A percentile compares a stretch with the other conserved stretches of the same genome.
These are phyloP conservation scores for Talaromyces sp. DNA, from an alignment of 2,329 filamentous ascomycete genomes.

Conservation along the genomic window DNA sequence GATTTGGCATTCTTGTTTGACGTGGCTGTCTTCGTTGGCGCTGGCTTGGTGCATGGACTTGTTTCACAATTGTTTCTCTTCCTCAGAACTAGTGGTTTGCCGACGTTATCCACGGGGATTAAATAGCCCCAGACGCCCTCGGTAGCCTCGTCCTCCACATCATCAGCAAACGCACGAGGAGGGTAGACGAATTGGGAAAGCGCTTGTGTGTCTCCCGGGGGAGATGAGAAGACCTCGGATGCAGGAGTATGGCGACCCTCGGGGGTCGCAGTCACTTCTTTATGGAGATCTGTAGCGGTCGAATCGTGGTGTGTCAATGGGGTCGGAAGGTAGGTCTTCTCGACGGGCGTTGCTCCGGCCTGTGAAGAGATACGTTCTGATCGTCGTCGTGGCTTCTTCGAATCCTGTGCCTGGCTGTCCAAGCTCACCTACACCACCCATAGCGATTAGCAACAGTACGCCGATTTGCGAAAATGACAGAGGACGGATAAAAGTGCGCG, in stretches of 20 bases:
- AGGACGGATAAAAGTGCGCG: constrained; percentile 22
- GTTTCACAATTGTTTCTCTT: constrained; percentile 61
- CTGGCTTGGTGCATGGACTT: constrained; percentile 34
- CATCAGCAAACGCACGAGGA: constrained; percentile 66
- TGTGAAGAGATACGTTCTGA: constrained; percentile 66
- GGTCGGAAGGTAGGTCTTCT: constrained; percentile 69
- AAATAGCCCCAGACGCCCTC: constrained; percentile 97
- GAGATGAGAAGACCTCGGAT: constrained; percentile 51
- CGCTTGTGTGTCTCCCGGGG: constrained; percentile 70
- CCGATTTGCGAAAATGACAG: constrained; percentile 13
- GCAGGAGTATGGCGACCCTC: constrained; percentile 47
- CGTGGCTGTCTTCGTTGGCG: constrained; percentile 32
- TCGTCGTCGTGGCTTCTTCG: constrained; percentile 79
- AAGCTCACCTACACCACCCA: constrained; percentile 54
- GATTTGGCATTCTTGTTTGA: constrained; percentile 30
- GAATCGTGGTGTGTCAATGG: constrained; percentile 68
- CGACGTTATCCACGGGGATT: constrained; percentile 70
- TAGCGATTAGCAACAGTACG: constrained; percentile 6
- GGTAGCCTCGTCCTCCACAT: constrained; percentile 75
- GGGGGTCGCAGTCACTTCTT: constrained; percentile 68
- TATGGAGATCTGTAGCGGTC: constrained; percentile 55
- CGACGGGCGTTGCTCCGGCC: constrained; percentile 45
- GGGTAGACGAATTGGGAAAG: constrained; percentile 77
- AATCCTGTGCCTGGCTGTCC: constrained; percentile 56
- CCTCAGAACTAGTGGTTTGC: constrained; percentile 66